These are phyloP conservation scores for Glebionis coronaria DNA, from an alignment of 129 eudicot genomes.

Conservation along the genomic window DNA sequence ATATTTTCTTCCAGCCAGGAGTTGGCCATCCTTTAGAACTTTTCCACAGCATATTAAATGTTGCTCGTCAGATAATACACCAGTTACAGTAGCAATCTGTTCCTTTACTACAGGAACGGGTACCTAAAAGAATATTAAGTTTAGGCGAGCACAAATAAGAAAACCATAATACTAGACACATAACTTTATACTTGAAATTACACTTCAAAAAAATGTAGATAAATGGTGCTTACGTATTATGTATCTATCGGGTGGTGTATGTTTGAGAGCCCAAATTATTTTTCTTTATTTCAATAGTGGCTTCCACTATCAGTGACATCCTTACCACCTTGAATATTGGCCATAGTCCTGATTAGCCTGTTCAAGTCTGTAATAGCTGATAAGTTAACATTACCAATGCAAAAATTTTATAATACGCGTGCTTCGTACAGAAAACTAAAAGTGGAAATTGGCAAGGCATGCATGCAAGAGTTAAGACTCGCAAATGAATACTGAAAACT, in stretches of 20 bases:
- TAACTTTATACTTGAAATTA: not conserved
- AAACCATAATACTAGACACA: not conserved
- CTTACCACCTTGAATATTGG: constrained; percentile 55
- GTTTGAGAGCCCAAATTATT: constrained; percentile 96
- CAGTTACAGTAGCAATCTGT: constrained; percentile 85
- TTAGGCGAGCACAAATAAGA: constrained; percentile 1
- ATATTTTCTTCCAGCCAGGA: too few species aligned
- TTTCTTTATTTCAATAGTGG: constrained; percentile 89
- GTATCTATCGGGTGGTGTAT: constrained; percentile 77
- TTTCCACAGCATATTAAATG: constrained; percentile 95
- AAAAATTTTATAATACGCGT: constrained; percentile 6
- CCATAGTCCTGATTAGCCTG: constrained; percentile 39
- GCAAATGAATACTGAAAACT: too few species aligned
- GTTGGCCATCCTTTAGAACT: constrained; percentile 93
- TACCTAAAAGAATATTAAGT: constrained; percentile 42
- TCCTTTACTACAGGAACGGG: constrained; percentile 89
- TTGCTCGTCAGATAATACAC: constrained; percentile 85
- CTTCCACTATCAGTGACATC: constrained; percentile 35
- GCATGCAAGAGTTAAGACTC: too few species aligned
- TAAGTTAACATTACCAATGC: not conserved
- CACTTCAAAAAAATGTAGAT: not conserved
- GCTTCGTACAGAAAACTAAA: not conserved
- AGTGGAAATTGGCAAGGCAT: not conserved
- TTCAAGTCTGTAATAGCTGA: constrained; percentile 20
- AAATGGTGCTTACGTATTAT: constrained; percentile 54